Base-by-base conservation (phyloP, 495 filamentous ascomycete genomes). In the Neurospora sp. region DNA sequence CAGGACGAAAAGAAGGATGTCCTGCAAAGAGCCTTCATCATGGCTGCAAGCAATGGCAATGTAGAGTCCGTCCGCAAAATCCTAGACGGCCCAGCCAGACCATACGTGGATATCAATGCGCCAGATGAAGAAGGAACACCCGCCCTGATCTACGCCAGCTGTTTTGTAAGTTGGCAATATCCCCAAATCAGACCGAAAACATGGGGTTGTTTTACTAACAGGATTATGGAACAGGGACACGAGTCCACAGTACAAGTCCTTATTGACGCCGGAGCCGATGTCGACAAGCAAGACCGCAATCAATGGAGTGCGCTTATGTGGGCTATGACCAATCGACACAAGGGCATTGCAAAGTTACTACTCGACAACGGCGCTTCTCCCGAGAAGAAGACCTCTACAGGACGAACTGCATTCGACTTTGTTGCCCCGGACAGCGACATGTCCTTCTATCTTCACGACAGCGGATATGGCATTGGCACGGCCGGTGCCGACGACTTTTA, bases 271-370 rank as follows among this genome's bases (percentile, higher is more conserved):
- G 93, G 96, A 5, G 96, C 93, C n/a, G 88, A 93, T 74, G 93
- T 98, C 38, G 93, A 99, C 81, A 89, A 91, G 78, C 96, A 98
- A 82, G 96, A 99, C 79, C 90, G 92, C 70, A 97, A 98, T 79
- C 90, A 95, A 75, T 99, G 96, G 96, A 99, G 93, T 80, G 91
- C 96, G 20, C 84, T 99, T 77, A 99, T 98, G 96, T 99, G 96
- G 96, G 96, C 96, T 39, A 98, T 98, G 93, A 98, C 96, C 46
- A 99, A 98, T 79, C 86, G 94, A 75, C 96, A 99, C 80, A 98
- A 98, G 81, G 90, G 89, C 39, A 98, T 99, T 77, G 93, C 93
- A 31, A 98, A 98, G 78, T 85, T 92, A 18, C 83, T 99, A 27
- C 86, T 99, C 39, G 95, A 98, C 77, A 91, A 95, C 78, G 96